Evolutionary conservation across 2,329 filamentous ascomycete species (phyloP).

Genomic region (Nigrospora sphaerica): DNA sequence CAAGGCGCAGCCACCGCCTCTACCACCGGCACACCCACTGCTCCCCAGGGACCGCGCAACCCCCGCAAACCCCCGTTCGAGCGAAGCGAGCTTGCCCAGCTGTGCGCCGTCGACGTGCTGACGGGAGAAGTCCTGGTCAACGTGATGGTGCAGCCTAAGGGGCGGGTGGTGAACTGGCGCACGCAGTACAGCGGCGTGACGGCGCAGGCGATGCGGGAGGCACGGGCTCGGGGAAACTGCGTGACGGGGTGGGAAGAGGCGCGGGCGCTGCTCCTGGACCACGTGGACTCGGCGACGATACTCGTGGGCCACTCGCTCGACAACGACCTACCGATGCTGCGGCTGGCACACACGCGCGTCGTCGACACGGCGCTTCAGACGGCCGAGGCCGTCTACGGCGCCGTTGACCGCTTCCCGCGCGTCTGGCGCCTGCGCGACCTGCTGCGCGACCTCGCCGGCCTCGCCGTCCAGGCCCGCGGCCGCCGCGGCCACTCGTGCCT

Average conservation of each 20-base stretch:
- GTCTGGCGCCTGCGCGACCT: slow-evolving; percentile 29
- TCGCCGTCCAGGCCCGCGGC: slow-evolving; percentile 25
- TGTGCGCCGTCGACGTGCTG: slow-evolving; percentile 32
- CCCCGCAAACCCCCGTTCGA: background rate
- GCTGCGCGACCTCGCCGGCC: slow-evolving; percentile 23
- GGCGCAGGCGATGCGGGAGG: slow-evolving; percentile 13
- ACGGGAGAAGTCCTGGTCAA: slow-evolving; percentile 38
- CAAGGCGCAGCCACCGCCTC: background rate
- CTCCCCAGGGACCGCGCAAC: background rate
- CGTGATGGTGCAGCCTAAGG: slow-evolving; percentile 28
- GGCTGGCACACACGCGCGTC: slow-evolving; percentile 31
- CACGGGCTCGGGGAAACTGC: slow-evolving; percentile 15
- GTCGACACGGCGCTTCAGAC: slow-evolving; percentile 37
- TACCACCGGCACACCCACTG: background rate
- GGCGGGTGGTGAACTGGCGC: slow-evolving; percentile 24
- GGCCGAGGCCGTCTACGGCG: slow-evolving; percentile 22
- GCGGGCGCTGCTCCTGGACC: slow-evolving; percentile 30
- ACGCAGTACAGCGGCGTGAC: slow-evolving; percentile 31
- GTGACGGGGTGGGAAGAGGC: slow-evolving; percentile 35
- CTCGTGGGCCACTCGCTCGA: slow-evolving; percentile 39
- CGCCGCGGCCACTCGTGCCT: slow-evolving; percentile 36
- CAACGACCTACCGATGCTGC: slow-evolving; percentile 35
- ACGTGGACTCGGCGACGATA: slow-evolving; percentile 35
- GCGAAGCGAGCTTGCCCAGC: slow-evolving; percentile 11
- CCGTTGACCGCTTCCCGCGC: slow-evolving; percentile 5